Base-by-base conservation (phyloP, 2,329 filamentous ascomycete species). In the Aspergillus texensis region DNA sequence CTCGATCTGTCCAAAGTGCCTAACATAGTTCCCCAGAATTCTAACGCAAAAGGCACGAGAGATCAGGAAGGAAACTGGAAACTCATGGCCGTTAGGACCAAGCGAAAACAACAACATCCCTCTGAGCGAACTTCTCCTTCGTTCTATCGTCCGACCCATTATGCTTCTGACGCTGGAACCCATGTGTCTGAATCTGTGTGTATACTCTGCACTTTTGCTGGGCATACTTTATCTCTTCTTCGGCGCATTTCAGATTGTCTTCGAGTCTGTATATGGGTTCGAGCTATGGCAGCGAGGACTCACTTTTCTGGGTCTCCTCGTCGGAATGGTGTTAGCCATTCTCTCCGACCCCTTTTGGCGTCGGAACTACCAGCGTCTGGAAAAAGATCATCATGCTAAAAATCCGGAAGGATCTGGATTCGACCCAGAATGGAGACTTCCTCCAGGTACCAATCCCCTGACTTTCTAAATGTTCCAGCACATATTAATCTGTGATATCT, bases 201-300 rank as follows among this genome's bases (percentile, higher is more conserved):
- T 95, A 26, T 91, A 94, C 70, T 92, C 91, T 0, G 92, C 93
- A 46, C 87, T 97, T 60, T 81, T 97, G 16, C 83, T 97, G 8
- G 94, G 93, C 6, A 90, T 96, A 50, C 80, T 97, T 3, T 97
- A 97, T 74, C 86, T 97, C 39, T 96, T 96, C 82, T 96, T 96
- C 75, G 93, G 93, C 24, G 93, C 93, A 0, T 96, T 97, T 71
- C 86, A 90, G 5, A 81, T 96, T 48, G 88, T 97, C 16, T 97
- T 97, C 72, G 76, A 83, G 30, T 85, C 84, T 52, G 88, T 90
- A 53, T 90, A 96, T 75, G 88, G 86, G 21, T 93, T 97, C 80
- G 88, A 87, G 59, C 81, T 93, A 12, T 95, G 90, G 83, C 91
- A 96, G 77, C 83, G 87, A 14, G 94, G 93, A 19, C 79, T 95